A percentile compares a stretch with the other conserved stretches of the same genome.
phyloP scores from a whole-genome alignment of 2,329 filamentous ascomycete species.

The Eutypella sp. region DNA sequence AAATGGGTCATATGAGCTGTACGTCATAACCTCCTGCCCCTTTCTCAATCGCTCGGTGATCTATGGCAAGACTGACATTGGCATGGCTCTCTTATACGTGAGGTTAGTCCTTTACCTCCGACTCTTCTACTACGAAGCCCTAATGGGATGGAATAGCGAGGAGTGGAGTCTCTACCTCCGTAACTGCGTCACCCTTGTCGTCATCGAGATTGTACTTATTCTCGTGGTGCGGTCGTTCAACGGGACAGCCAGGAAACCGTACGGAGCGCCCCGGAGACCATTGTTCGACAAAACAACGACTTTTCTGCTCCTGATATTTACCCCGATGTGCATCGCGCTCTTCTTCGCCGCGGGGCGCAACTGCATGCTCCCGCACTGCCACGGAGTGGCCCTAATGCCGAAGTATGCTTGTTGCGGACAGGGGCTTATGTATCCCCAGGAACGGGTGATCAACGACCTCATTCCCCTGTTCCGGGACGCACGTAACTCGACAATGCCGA shows the following conservation, averaged over 20 bases:
- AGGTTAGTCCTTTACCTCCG: constrained; percentile 19
- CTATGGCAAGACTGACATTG: not conserved
- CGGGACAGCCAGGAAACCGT: too few relatives aligned
- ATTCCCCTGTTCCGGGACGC: constrained; percentile 15
- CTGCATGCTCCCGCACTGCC: constrained; percentile 15
- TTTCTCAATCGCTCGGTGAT: not conserved
- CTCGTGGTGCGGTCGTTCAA: constrained; percentile 9
- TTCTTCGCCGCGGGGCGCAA: constrained; percentile 18
- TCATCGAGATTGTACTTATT: constrained; percentile 9
- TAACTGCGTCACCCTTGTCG: constrained; percentile 8
- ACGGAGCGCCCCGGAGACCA: constrained; percentile 5
- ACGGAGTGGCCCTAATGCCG: constrained; percentile 18
- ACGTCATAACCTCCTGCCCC: not conserved
- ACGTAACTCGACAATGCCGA: constrained; percentile 10
- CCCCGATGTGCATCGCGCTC: constrained; percentile 17
- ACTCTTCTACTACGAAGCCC: constrained; percentile 18
- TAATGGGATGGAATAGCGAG: constrained; percentile 20
- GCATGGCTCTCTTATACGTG: too few relatives aligned
- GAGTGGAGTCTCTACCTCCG: constrained; percentile 16
- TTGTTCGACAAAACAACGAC: not conserved
- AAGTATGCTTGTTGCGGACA: constrained; percentile 21
- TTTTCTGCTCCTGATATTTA: constrained; percentile 14
- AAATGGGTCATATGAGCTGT: constrained; percentile 16
- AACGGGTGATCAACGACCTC: constrained; percentile 11
- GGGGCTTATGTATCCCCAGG: constrained; percentile 17